Conservation (phyloP, 23 red algal species). For the Gracilaria domingensis region DNA sequence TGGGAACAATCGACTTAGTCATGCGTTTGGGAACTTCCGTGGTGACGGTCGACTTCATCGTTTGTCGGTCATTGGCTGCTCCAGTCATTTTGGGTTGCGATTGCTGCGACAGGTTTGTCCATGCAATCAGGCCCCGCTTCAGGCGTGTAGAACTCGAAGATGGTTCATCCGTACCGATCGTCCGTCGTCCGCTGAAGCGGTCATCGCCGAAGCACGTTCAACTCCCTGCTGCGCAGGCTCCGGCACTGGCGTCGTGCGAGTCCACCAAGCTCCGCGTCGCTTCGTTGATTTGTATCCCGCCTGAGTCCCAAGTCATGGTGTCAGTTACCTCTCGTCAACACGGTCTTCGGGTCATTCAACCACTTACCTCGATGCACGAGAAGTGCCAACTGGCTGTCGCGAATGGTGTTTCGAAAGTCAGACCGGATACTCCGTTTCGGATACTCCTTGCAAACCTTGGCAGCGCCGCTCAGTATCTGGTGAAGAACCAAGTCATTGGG, state of each 20-base stretch:
- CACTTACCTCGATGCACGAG: slow-evolving; percentile 4
- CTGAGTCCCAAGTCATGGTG: background rate
- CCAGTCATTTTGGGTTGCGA: slow-evolving; percentile 50
- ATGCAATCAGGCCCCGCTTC: slow-evolving; percentile 22
- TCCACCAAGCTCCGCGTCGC: background rate
- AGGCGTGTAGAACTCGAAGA: slow-evolving; percentile 31
- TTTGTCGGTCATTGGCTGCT: slow-evolving; percentile 38
- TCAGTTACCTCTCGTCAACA: background rate
- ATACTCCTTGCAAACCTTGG: slow-evolving; percentile 36
- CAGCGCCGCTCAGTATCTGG: background rate
- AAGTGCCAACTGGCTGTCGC: background rate
- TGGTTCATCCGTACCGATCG: slow-evolving; percentile 11
- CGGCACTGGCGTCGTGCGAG: background rate
- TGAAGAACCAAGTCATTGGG: slow-evolving; percentile 23
- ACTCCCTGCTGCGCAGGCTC: slow-evolving; percentile 16
- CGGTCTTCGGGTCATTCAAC: slow-evolving; percentile 25
- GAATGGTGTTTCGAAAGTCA: slow-evolving; percentile 27
- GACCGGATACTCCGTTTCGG: slow-evolving; percentile 5
- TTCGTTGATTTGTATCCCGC: background rate
- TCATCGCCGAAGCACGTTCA: background rate
- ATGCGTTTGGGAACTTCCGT: slow-evolving; percentile 1
- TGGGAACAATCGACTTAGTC: slow-evolving; percentile 14
- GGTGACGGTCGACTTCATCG: slow-evolving; percentile 39
- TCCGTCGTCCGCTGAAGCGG: background rate
- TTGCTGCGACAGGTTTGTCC: slow-evolving; percentile 48